Percentiles rank a stretch among this genome's conserved stretches.
Conservation (phyloP, 139 green algal species). For the Medakamo hakoo region DNA sequence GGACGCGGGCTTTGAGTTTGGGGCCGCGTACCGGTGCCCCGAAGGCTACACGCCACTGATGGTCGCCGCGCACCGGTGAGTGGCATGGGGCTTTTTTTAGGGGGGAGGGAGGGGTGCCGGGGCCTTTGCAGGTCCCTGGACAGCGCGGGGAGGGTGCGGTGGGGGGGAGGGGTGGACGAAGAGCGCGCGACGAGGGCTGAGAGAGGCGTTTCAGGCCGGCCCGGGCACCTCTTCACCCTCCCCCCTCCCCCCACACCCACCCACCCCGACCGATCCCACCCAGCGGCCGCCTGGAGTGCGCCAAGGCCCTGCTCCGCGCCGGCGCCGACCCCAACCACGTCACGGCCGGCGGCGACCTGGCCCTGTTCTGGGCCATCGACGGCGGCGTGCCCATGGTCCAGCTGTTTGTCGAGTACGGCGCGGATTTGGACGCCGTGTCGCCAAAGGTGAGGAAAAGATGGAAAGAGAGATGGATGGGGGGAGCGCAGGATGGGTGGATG, state of each 20-base stretch:
- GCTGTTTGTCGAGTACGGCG: conserved; percentile 61
- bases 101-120: neutral
- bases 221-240: too few species aligned
- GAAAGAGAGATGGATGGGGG: too few species aligned
- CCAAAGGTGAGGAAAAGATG: too few species aligned
- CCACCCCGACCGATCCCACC: conserved; percentile 9
- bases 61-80: conserved; percentile 61
- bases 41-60: conserved; percentile 91
- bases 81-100: neutral
- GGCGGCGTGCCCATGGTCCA: conserved; percentile 77
- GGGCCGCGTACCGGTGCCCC: conserved; percentile 46
- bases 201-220: too few species aligned
- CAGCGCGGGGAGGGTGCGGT: too few species aligned
- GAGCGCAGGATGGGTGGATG: too few species aligned
- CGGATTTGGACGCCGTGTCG: conserved; percentile 46
- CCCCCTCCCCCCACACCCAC: too few species aligned
- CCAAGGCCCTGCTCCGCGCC: conserved; percentile 66
- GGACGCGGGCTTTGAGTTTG: conserved; percentile 91
- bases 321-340: conserved; percentile 68
- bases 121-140: too few species aligned
- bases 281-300: conserved; percentile 64
- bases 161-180: too few species aligned
- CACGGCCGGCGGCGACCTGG: conserved; percentile 50
- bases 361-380: conserved; percentile 89
- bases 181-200: too few species aligned